These are phyloP conservation scores for Sporisorium scitamineum DNA, from an alignment of 1,284 basidiomycete genomes.

Conservation along the genomic window DNA sequence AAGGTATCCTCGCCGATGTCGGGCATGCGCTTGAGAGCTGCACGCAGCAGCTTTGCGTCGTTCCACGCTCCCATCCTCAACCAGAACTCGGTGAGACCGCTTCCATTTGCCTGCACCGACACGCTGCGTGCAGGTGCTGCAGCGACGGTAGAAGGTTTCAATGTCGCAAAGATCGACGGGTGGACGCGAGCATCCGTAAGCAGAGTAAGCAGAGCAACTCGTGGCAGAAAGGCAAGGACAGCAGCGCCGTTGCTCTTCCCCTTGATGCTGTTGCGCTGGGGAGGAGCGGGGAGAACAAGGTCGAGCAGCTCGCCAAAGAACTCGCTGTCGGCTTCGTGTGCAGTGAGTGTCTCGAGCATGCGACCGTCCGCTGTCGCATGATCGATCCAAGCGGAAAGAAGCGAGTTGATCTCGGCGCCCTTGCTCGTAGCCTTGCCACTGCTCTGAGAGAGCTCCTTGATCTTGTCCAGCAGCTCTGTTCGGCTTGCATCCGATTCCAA, in stretches of 20 bases:
- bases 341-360: constrained; percentile 40
- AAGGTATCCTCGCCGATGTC: constrained; percentile 37
- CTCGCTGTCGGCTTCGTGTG: constrained; percentile 20
- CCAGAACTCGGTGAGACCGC: constrained; percentile 30
- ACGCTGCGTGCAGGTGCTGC: not conserved
- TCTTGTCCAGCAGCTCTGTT: constrained; percentile 22
- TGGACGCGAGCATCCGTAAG: constrained; percentile 23
- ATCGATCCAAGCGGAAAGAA: constrained; percentile 22
- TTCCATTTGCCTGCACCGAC: constrained; percentile 15
- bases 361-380: constrained; percentile 25
- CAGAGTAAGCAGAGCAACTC: constrained; percentile 21
- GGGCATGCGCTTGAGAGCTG: constrained; percentile 25
- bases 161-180: constrained; percentile 33
- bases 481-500: constrained; percentile 18
- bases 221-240: constrained; percentile 6
- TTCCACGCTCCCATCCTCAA: constrained; percentile 23
- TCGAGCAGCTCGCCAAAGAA: constrained; percentile 35
- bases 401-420: constrained; percentile 14
- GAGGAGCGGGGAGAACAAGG: constrained; percentile 22
- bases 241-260: constrained; percentile 14
- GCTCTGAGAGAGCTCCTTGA: constrained; percentile 15
- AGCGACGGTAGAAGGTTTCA: constrained; percentile 2
- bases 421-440: constrained; percentile 6
- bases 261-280: constrained; percentile 10
- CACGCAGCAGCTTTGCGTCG: constrained; percentile 28